A percentile compares a stretch with the other conserved stretches of the same genome.
Evolutionary conservation across 1,139 yeast species (phyloP).

Genomic region (Blastobotrys raffinosifermentans): DNA sequence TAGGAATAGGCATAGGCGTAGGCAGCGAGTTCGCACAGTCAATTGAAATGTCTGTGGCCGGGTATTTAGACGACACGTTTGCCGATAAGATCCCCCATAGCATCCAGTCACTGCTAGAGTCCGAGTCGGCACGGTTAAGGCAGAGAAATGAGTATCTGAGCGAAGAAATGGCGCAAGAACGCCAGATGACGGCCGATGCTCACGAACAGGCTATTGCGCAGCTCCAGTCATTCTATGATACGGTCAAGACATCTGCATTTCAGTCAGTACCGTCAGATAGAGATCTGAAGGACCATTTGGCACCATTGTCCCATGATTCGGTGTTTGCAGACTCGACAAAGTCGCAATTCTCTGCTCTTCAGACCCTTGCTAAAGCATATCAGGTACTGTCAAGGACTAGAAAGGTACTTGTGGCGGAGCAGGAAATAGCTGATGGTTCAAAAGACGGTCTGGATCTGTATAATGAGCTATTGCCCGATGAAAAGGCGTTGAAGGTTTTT

Average conservation of each 20-base stretch:
- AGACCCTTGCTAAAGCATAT: constrained; percentile 12
- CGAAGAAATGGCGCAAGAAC: constrained; percentile 9
- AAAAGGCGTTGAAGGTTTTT: constrained; percentile 8
- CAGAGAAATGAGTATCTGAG: constrained; percentile 9
- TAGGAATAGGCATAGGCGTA: no score
- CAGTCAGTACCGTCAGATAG: constrained; percentile 11
- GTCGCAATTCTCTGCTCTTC: constrained; percentile 9
- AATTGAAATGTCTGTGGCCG: no score
- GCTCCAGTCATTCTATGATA: neutral
- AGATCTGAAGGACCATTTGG: constrained; percentile 6
- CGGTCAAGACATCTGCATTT: neutral
- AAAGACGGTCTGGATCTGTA: constrained; percentile 7
- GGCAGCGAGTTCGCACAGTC: no score
- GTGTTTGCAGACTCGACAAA: constrained; percentile 1
- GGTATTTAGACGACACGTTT: no score
- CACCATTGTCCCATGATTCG: constrained; percentile 1
- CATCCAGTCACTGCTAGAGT: no score
- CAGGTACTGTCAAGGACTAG: constrained; percentile 10
- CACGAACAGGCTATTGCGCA: constrained; percentile 2
- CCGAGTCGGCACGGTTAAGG: constrained; percentile 16
- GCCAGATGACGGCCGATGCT: constrained; percentile 4
- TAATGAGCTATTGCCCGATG: constrained; percentile 6
- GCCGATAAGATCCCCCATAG: no score
- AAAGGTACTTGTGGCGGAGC: constrained; percentile 4
- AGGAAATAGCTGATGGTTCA: constrained; percentile 4